Conservation (phyloP, 371 early-diverging fungal species). For the Entomophthora muscae region DNA sequence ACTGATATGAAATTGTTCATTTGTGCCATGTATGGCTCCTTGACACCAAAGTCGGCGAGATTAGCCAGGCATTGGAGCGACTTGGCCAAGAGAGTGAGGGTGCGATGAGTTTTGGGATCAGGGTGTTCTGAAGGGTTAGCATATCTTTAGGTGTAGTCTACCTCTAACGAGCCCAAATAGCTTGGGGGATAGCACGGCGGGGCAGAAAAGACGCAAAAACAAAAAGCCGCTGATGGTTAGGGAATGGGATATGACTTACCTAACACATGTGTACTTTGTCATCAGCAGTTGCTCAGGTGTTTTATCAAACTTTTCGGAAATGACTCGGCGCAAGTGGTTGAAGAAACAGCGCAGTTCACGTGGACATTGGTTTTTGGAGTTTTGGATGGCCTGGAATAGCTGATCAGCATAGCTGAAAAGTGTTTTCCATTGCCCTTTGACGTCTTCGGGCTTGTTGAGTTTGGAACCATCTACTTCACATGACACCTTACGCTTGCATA, state of each 20-base stretch:
- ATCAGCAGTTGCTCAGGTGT: background rate
- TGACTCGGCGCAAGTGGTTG: constrained; percentile 24
- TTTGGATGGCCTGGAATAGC: constrained; percentile 26
- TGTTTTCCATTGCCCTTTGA: constrained; percentile 23
- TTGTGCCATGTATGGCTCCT: constrained; percentile 62
- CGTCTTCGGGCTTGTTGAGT: constrained; percentile 12
- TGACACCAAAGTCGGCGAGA: constrained; percentile 44
- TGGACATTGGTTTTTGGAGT: constrained; percentile 19
- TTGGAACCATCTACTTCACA: constrained; percentile 28
- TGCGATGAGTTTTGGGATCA: constrained; percentile 36
- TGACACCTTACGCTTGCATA: constrained; percentile 28
- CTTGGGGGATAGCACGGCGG: constrained; percentile 68
- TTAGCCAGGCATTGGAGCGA: constrained; percentile 63
- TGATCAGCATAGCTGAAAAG: constrained; percentile 18
- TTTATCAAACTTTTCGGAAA: constrained; percentile 15
- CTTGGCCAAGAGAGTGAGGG: constrained; percentile 60
- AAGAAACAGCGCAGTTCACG: constrained; percentile 28
- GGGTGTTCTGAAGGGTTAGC: constrained; percentile 28
- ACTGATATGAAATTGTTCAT: constrained; percentile 36
- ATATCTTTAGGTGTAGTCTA: constrained; percentile 8
- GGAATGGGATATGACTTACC: background rate
- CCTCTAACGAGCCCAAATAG: constrained; percentile 48
- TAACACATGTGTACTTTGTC: background rate
- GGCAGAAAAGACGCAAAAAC: constrained; percentile 66
- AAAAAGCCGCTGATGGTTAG: constrained; percentile 43